These are phyloP conservation scores for Oxytropis ochrocephala DNA, from an alignment of 306 rosid species.

Conservation along the genomic window DNA sequence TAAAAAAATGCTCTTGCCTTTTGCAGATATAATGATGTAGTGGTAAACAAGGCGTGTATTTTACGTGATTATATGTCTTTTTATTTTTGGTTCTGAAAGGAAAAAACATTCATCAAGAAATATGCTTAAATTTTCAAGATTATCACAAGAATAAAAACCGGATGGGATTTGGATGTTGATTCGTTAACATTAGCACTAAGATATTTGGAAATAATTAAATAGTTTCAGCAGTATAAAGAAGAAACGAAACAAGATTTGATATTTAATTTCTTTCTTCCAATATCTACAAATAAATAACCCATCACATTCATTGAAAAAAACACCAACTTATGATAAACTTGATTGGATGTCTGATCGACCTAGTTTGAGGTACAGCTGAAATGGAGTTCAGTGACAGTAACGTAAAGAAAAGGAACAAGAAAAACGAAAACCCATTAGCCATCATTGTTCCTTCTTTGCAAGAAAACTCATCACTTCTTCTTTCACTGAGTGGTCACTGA, in stretches of 20 bases:
- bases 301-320: slow-evolving; percentile 14
- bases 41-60: too few species aligned
- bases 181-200: too few species aligned
- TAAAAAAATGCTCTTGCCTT: too few species aligned
- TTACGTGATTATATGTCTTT: too few species aligned
- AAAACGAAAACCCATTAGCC: slow-evolving; percentile 28
- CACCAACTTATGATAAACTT: slow-evolving; percentile 55
- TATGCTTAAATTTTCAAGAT: too few species aligned
- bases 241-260: background rate
- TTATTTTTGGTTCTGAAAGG: too few species aligned
- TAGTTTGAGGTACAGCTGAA: slow-evolving; percentile 43
- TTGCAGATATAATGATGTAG: too few species aligned
- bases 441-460: slow-evolving; percentile 30
- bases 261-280: background rate
- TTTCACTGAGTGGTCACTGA: slow-evolving; percentile 12
- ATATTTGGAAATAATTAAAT: too few species aligned
- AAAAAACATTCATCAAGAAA: too few species aligned
- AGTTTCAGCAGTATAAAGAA: too few species aligned
- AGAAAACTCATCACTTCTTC: slow-evolving; percentile 17
- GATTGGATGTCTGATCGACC: slow-evolving; percentile 10
- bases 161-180: too few species aligned
- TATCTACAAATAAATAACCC: slow-evolving; percentile 33
- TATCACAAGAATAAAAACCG: too few species aligned
- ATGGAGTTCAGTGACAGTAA: slow-evolving; percentile 39
- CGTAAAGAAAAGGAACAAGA: slow-evolving; percentile 26